phyloP scores from a whole-genome alignment of 2,329 filamentous ascomycete species.

The Penicillium rolfsii region DNA sequence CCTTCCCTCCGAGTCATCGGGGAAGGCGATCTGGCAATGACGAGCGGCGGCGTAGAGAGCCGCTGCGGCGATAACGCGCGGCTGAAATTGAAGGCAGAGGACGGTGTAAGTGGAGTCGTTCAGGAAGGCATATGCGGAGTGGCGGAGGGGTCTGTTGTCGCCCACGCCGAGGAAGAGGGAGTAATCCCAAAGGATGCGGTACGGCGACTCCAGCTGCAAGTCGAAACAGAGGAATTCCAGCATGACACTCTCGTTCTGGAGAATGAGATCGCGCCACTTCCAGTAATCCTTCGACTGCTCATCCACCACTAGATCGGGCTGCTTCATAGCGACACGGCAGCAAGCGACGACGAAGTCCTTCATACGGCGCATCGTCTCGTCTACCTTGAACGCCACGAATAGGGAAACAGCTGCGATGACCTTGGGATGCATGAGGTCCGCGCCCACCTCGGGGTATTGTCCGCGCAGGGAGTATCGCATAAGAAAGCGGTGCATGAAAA shows the following conservation, averaged over 20 bases:
- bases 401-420: constrained; percentile 89
- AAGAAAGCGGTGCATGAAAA: constrained; percentile 95
- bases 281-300: constrained; percentile 98
- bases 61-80: constrained; percentile 79
- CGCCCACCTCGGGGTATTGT: constrained; percentile 65
- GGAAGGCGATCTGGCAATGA: constrained; percentile 71
- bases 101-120: constrained; percentile 87
- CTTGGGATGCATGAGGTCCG: constrained; percentile 80
- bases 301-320: constrained; percentile 84
- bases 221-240: constrained; percentile 93
- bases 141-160: constrained; percentile 79
- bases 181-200: constrained; percentile 80
- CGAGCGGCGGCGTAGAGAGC: constrained; percentile 85
- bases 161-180: constrained; percentile 73
- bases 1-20: constrained; percentile 71
- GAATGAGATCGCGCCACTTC: constrained; percentile 93
- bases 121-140: constrained; percentile 89
- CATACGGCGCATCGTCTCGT: constrained; percentile 95
- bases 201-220: constrained; percentile 84
- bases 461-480: constrained; percentile 79
- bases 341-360: constrained; percentile 93
- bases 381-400: constrained; percentile 94
- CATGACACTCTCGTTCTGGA: constrained; percentile 89
- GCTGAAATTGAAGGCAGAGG: constrained; percentile 78
- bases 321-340: constrained; percentile 93